These are phyloP conservation scores for Skeletonema tropicum DNA, from an alignment of 108 stramenopile species.

Conservation along the genomic window DNA sequence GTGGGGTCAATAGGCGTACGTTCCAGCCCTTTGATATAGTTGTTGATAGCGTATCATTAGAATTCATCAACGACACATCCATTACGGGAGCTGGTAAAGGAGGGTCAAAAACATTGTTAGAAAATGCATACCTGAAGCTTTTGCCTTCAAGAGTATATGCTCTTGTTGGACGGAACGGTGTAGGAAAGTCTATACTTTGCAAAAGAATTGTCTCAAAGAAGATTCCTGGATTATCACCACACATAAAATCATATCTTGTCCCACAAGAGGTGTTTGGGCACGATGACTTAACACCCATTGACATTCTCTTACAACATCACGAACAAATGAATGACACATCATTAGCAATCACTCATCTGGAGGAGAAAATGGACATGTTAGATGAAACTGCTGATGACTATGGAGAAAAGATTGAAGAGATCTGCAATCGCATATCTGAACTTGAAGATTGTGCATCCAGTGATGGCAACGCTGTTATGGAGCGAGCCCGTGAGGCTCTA, in stretches of 20 bases:
- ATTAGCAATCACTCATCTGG: constrained; percentile 42
- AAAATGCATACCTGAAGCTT: constrained; percentile 70
- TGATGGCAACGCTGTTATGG: constrained; percentile 14
- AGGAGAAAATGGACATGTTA: constrained; percentile 49
- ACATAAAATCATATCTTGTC: constrained; percentile 63
- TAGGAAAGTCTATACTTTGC: constrained; percentile 72
- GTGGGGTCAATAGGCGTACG: constrained; percentile 64
- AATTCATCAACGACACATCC: constrained; percentile 59
- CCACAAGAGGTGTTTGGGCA: constrained; percentile 66
- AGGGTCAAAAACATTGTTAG: constrained; percentile 55
- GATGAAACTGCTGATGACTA: constrained; percentile 36
- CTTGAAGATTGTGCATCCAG: constrained; percentile 57
- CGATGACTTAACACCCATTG: constrained; percentile 37
- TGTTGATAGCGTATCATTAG: constrained; percentile 66
- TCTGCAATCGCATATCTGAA: constrained; percentile 72
- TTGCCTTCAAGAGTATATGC: constrained; percentile 68
- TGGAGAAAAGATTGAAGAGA: constrained; percentile 58
- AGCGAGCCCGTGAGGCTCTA: constrained; percentile 45
- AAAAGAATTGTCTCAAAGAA: constrained; percentile 66
- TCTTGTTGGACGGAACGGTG: constrained; percentile 69
- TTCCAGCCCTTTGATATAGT: constrained; percentile 72
- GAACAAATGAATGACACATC: constrained; percentile 23
- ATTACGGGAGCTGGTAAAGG: constrained; percentile 38
- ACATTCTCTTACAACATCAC: constrained; percentile 51
- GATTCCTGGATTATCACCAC: constrained; percentile 81